Conservation (phyloP, 2,329 filamentous ascomycete species). For the Botrytis aclada region DNA sequence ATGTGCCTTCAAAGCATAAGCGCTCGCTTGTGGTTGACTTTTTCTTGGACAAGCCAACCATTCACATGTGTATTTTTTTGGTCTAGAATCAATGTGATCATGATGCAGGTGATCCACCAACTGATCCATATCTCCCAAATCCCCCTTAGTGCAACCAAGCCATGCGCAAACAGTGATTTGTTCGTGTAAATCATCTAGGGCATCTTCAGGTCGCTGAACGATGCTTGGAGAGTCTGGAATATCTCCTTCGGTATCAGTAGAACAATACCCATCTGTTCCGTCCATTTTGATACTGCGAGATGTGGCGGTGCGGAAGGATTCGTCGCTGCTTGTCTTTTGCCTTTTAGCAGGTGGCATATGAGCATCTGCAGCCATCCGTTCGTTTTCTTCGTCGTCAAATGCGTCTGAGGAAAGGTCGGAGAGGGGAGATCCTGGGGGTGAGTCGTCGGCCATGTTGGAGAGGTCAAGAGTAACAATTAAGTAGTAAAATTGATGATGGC, state of each 20-base stretch:
- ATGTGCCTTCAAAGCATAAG: slow-evolving; percentile 92
- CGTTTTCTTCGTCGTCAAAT: slow-evolving; percentile 56
- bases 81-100: slow-evolving; percentile 87
- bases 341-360: slow-evolving; percentile 38
- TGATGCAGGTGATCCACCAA: slow-evolving; percentile 84
- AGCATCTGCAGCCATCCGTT: slow-evolving; percentile 45
- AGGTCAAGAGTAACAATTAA: background rate
- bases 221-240: slow-evolving; percentile 66
- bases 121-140: slow-evolving; percentile 76
- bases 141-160: slow-evolving; percentile 70
- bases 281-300: slow-evolving; percentile 36
- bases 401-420: slow-evolving; percentile 63
- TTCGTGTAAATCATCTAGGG: slow-evolving; percentile 64
- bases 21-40: slow-evolving; percentile 87
- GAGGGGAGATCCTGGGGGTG: slow-evolving; percentile 57
- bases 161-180: slow-evolving; percentile 77
- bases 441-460: slow-evolving; percentile 46
- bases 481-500: background rate
- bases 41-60: slow-evolving; percentile 89
- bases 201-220: slow-evolving; percentile 64
- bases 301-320: slow-evolving; percentile 28
- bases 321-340: slow-evolving; percentile 29
- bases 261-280: slow-evolving; percentile 55
- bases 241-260: slow-evolving; percentile 85
- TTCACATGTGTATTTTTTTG: slow-evolving; percentile 98